Evolutionary conservation across 805 yeast species (phyloP).

Genomic region (Kazachstania kunashirensis): DNA sequence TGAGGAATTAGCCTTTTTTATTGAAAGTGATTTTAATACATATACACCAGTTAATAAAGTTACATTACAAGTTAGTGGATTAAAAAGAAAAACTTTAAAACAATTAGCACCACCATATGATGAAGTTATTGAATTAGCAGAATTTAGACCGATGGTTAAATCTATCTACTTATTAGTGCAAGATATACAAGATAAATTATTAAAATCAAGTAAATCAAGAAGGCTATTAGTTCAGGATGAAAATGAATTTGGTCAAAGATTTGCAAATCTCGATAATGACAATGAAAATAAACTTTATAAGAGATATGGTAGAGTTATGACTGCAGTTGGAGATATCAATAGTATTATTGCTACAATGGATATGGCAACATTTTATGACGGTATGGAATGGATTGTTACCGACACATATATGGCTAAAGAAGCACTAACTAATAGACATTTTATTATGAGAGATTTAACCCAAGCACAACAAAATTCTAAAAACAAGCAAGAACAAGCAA

Average conservation of each 20-base stretch:
- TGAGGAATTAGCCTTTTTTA: slow-evolving; percentile 78
- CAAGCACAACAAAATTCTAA: slow-evolving; percentile 71
- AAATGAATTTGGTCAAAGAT: slow-evolving; percentile 39
- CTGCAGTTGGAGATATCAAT: slow-evolving; percentile 66
- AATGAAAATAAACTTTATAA: slow-evolving; percentile 52
- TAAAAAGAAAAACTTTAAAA: slow-evolving; percentile 80
- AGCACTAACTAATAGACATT: slow-evolving; percentile 83
- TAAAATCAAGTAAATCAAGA: slow-evolving; percentile 40
- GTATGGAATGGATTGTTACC: slow-evolving; percentile 48
- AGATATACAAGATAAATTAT: slow-evolving; percentile 45
- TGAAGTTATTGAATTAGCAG: slow-evolving; percentile 69
- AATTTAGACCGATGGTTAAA: slow-evolving; percentile 80
- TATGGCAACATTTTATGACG: slow-evolving; percentile 69
- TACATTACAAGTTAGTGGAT: slow-evolving; percentile 68
- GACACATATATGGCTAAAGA: slow-evolving; percentile 88
- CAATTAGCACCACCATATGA: slow-evolving; percentile 90
- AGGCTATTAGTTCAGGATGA: slow-evolving; percentile 45
- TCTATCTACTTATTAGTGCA: slow-evolving; percentile 52
- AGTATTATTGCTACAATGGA: slow-evolving; percentile 62
- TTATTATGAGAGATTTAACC: slow-evolving; percentile 78
- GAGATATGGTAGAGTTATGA: slow-evolving; percentile 58
- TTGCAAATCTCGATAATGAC: slow-evolving; percentile 12
- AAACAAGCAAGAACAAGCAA: slow-evolving; percentile 59
- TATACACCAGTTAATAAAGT: slow-evolving; percentile 40
- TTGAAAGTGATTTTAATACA: slow-evolving; percentile 62